Evolutionary conservation across 805 yeast genomes (phyloP).

Genomic region (Ogataea glucozyma): DNA sequence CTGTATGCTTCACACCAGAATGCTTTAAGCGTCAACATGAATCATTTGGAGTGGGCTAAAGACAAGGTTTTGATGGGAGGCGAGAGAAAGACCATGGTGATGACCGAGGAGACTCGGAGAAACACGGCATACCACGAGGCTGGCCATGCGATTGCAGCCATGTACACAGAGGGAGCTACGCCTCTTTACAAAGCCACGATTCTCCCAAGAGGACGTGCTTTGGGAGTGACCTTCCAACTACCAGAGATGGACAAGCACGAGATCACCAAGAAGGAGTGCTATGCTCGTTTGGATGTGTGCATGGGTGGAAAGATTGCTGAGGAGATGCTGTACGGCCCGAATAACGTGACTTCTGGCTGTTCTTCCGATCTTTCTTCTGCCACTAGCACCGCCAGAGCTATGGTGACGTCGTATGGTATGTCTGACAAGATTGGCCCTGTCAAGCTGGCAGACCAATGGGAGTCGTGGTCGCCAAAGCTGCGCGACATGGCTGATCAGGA

Average conservation of each 20-base stretch:
- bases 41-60: conserved; percentile 97
- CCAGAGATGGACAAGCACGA: conserved; percentile 99
- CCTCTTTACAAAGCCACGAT: conserved; percentile 96
- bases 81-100: conserved; percentile 95
- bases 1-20: conserved; percentile 92
- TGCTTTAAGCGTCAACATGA: conserved; percentile 87
- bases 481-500: conserved; percentile 92
- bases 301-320: conserved; percentile 99
- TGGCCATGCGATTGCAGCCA: conserved; percentile 98
- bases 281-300: conserved; percentile 91
- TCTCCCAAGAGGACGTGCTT: conserved; percentile 93
- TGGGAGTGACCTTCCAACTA: conserved; percentile 95
- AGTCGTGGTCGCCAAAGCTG: conserved; percentile 86
- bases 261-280: conserved; percentile 83
- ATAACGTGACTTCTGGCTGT: conserved; percentile 94
- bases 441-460: conserved; percentile 87
- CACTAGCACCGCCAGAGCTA: conserved; percentile 89
- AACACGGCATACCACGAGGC: conserved; percentile 99
- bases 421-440: conserved; percentile 92
- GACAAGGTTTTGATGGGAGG: conserved; percentile 98
- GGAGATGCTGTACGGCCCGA: conserved; percentile 86
- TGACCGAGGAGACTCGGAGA: conserved; percentile 90
- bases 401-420: conserved; percentile 98
- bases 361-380: conserved; percentile 89
- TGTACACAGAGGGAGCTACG: conserved; percentile 92